Evolutionary conservation across 2,329 filamentous ascomycete species (phyloP).

Genomic region (Aureobasidium sp.): DNA sequence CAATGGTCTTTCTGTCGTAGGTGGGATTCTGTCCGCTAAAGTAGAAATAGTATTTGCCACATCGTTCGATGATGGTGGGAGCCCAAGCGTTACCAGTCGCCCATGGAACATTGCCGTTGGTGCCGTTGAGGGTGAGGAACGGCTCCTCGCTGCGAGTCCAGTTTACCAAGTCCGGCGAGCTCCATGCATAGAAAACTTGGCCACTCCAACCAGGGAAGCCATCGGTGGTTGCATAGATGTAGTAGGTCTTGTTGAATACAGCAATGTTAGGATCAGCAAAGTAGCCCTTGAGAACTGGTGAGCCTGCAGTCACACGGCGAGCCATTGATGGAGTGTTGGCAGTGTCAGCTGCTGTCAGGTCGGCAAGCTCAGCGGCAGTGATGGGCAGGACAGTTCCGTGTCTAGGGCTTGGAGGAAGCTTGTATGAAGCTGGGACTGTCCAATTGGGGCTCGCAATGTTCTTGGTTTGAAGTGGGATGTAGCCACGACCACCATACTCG

Average conservation of each 20-base stretch:
- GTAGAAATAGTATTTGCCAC: constrained; percentile 28
- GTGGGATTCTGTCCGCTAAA: constrained; percentile 27
- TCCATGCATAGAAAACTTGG: constrained; percentile 44
- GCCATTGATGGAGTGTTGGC: background rate
- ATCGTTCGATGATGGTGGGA: constrained; percentile 23
- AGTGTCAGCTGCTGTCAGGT: constrained; percentile 22
- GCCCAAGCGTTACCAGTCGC: constrained; percentile 34
- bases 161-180: constrained; percentile 36
- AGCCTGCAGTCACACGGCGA: background rate
- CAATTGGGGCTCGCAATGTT: constrained; percentile 45
- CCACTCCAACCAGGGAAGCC: constrained; percentile 41
- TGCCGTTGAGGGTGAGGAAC: constrained; percentile 42
- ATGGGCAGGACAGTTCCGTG: constrained; percentile 50
- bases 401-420: constrained; percentile 43
- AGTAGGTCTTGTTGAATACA: constrained; percentile 39
- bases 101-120: constrained; percentile 35
- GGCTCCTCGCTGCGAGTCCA: constrained; percentile 39
- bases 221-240: constrained; percentile 44
- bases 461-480: constrained; percentile 47
- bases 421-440: constrained; percentile 42
- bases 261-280: constrained; percentile 45
- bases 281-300: constrained; percentile 15
- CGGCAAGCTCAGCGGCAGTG: constrained; percentile 40
- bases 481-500: constrained; percentile 46
- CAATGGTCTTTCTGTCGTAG: constrained; percentile 26